Evolutionary conservation across 1,284 basidiomycete species (phyloP), one percentile per base, ranked within the genome.

Genomic region (Neonothopanus nambi): DNA sequence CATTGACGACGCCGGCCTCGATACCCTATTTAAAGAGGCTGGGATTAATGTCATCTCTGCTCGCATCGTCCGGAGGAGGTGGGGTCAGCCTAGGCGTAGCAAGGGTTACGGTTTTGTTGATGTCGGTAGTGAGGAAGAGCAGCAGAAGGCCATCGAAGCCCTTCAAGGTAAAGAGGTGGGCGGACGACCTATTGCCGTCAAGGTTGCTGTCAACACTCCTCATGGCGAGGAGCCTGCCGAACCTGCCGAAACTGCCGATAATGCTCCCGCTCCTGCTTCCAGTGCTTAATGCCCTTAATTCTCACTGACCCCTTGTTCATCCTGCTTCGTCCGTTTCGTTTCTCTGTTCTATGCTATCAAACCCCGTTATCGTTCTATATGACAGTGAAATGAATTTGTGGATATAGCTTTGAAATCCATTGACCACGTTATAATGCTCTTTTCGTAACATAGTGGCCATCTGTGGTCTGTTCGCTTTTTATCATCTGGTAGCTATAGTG

Each of bases 51-150:
- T 95, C 60, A 78, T 81, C 66, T 87, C 88, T 60, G 93, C 93
- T 54, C 91, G 91, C 62, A 89, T 97, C 59, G 91, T 95, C 62
- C 85, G 85, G 66, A 80, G 87, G 65, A 86, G 89, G 66, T 92
- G 83, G 79, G 89, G 90, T 12, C 80, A 83, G 50, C 85, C 87
- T 59, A 82, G 87, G 68, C 88, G 81, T 74, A 91, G 88, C 78
- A 95, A 95, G 74, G 94, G 94, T 57, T 97, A 94, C 69, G 95
- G 92, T 54, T 96, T 96, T 67, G 93, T 96, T 64, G 93, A 95
- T 63, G 89, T 95, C 57, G 91, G 89, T 58, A 78, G 78, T 63
- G 87, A 93, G 67, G 85, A 82, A 61, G 83, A 92, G 71, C 93
- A 95, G 77, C 71, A 85, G 68, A 91, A 92, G 76, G 93, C 92